phyloP scores from a whole-genome alignment of 1,284 basidiomycete genomes.

The Irpex sp. region DNA sequence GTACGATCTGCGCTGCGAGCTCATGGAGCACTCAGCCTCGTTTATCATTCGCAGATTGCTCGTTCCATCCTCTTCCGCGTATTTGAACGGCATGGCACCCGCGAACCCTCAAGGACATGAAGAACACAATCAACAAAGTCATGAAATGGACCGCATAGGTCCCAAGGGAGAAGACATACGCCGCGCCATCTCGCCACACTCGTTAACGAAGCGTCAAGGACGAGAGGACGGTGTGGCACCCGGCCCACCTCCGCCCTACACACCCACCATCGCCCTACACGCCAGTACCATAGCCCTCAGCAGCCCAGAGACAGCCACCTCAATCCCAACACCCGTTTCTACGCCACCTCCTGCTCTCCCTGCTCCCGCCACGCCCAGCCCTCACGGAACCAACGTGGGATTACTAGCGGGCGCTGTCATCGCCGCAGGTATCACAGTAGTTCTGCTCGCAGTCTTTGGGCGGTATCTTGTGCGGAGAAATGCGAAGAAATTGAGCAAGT shows the following conservation, averaged over 20 bases:
- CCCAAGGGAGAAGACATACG: too few species aligned
- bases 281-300: slow-evolving; percentile 10
- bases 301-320: neutral
- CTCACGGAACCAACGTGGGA: slow-evolving; percentile 10
- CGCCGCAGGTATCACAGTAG: neutral
- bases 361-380: neutral
- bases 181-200: neutral
- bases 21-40: neutral
- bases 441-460: neutral
- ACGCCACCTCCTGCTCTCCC: neutral
- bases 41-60: neutral
- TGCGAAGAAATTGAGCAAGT: slow-evolving; percentile 1
- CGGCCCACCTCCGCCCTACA: slow-evolving; percentile 13
- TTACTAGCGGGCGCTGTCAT: slow-evolving; percentile 11
- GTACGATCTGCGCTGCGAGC: neutral
- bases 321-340: neutral
- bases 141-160: neutral
- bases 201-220: neutral
- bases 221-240: neutral
- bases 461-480: slow-evolving; percentile 7
- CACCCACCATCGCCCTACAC: slow-evolving; percentile 12
- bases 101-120: neutral
- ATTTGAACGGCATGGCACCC: neutral
- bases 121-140: neutral
- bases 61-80: neutral